Conservation (phyloP, 2,329 filamentous ascomycete species). For the Pseudogymnoascus sp. region DNA sequence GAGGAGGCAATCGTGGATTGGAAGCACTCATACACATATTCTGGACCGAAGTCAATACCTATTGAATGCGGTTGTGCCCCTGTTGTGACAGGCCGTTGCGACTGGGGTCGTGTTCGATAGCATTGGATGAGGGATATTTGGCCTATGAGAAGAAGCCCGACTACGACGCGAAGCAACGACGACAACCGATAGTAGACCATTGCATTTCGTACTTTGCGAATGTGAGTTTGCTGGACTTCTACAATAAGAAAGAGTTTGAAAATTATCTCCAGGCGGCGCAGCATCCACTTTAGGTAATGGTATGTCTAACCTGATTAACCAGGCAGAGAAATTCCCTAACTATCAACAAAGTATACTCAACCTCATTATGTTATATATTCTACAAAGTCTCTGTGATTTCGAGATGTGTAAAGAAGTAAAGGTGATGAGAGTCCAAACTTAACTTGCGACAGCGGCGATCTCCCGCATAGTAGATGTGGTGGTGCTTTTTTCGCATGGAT, state of each 20-base stretch:
- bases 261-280: background rate
- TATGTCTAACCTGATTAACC: background rate
- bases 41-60: background rate
- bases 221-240: background rate
- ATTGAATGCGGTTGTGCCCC: background rate
- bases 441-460: background rate
- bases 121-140: background rate
- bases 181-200: background rate
- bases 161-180: background rate
- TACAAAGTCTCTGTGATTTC: background rate
- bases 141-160: background rate
- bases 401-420: background rate
- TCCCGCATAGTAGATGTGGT: background rate
- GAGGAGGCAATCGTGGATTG: background rate
- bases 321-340: background rate
- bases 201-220: background rate
- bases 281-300: background rate
- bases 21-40: background rate
- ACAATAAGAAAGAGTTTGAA: background rate
- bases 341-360: background rate
- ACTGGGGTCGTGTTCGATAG: background rate
- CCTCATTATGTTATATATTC: background rate
- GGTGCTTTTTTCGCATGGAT: background rate
- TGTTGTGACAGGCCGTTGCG: background rate
- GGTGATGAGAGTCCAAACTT: background rate